Conservation (phyloP, 441 rosid species). For the Hypseocharis bilobata region DNA sequence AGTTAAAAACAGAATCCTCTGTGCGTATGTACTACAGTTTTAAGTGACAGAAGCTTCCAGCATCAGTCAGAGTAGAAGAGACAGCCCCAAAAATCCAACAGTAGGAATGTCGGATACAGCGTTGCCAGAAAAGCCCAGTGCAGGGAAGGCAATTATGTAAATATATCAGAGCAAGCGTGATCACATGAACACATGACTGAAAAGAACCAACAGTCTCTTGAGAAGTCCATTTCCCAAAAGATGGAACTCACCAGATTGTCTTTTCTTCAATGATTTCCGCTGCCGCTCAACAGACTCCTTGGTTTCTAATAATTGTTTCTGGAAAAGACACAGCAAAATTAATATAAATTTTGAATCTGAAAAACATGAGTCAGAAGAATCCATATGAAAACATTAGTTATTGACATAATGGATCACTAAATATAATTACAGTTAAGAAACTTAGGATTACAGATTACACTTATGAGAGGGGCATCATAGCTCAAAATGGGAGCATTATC, state of each 20-base stretch:
- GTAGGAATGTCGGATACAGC: background rate
- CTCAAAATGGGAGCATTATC: background rate
- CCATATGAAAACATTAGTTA: background rate
- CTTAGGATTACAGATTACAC: background rate
- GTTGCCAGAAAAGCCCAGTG: background rate
- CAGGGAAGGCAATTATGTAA: background rate
- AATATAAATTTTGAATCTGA: background rate
- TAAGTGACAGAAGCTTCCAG: background rate
- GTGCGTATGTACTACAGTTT: background rate
- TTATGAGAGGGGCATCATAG: background rate
- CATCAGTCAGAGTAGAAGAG: background rate
- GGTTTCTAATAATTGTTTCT: constrained; percentile 86
- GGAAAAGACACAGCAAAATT: constrained; percentile 9
- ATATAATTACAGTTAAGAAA: background rate
- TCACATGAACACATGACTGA: background rate
- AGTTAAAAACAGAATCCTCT: background rate
- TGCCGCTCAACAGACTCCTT: constrained; percentile 93
- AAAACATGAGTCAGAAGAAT: too few species aligned
- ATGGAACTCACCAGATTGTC: constrained; percentile 57
- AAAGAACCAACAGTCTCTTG: background rate
- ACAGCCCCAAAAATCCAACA: background rate
- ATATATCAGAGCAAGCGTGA: background rate
- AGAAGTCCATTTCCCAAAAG: background rate
- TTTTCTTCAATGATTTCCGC: constrained; percentile 83
- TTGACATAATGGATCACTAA: background rate